These are phyloP conservation scores for Linnemannia hyalina DNA, from an alignment of 192 early-diverging fungal genomes.

Conservation along the genomic window DNA sequence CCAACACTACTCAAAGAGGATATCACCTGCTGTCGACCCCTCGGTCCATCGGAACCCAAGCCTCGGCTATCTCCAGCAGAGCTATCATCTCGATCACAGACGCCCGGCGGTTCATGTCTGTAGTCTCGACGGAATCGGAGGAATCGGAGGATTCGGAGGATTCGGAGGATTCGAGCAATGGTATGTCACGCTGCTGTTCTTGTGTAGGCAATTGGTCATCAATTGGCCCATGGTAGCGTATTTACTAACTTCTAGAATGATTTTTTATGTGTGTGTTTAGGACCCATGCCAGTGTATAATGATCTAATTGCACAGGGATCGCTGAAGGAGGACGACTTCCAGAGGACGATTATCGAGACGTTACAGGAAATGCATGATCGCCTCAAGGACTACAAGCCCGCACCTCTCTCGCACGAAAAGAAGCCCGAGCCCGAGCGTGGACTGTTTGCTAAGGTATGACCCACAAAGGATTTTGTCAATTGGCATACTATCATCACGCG, in stretches of 20 bases:
- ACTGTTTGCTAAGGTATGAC: constrained; percentile 30
- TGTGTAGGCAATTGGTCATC: not conserved
- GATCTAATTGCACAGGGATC: constrained; percentile 63
- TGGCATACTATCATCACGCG: not conserved
- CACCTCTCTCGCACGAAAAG: constrained; percentile 31
- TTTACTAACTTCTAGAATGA: not conserved
- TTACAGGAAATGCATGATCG: constrained; percentile 77
- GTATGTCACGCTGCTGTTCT: not conserved
- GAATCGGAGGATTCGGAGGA: not conserved
- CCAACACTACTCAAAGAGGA: not conserved
- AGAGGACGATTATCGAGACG: constrained; percentile 71
- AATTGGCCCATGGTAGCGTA: not conserved
- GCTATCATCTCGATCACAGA: not conserved
- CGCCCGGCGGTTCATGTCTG: not conserved
- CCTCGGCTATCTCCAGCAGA: not conserved
- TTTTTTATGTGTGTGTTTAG: constrained; percentile 4
- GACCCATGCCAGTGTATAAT: constrained; percentile 61
- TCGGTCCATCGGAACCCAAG: not conserved
- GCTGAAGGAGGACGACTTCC: constrained; percentile 77
- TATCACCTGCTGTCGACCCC: not conserved
- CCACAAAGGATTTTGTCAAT: not conserved
- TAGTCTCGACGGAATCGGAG: not conserved
- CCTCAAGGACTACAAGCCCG: constrained; percentile 69
- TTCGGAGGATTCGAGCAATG: not conserved
- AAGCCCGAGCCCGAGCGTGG: constrained; percentile 13